Evolutionary conservation across 2,329 filamentous ascomycete genomes (phyloP).

Genomic region (Cryoendolithus antarcticus): DNA sequence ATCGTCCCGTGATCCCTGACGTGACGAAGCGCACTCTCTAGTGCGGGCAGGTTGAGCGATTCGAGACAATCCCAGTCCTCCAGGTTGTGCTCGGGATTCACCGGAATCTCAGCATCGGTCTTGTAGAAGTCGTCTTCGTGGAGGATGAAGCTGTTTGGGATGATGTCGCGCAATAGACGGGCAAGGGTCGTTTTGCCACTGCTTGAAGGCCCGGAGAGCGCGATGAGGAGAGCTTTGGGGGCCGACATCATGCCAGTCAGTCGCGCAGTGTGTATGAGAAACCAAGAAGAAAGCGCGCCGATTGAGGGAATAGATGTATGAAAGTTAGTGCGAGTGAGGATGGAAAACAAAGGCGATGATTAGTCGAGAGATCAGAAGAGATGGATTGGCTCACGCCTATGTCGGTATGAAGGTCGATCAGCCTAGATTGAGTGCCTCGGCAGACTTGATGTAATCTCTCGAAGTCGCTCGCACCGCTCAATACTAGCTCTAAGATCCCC

Average conservation of each 20-base stretch:
- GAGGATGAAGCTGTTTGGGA: conserved; percentile 62
- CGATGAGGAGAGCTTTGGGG: conserved; percentile 42
- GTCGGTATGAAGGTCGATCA: too few species aligned
- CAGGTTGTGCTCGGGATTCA: conserved; percentile 36
- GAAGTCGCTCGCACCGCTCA: too few species aligned
- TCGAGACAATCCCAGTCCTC: conserved; percentile 88
- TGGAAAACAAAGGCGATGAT: too few species aligned
- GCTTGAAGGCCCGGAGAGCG: conserved; percentile 79
- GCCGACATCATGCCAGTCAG: background rate
- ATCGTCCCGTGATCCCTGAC: conserved; percentile 57
- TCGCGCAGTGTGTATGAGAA: background rate
- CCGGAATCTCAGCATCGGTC: conserved; percentile 54
- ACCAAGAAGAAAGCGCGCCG: background rate
- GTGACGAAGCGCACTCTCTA: conserved; percentile 55
- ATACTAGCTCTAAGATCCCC: too few species aligned
- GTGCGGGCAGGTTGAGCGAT: conserved; percentile 58
- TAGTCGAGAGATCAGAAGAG: too few species aligned
- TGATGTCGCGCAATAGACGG: conserved; percentile 68
- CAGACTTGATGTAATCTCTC: too few species aligned
- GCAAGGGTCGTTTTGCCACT: conserved; percentile 93
- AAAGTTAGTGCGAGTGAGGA: too few species aligned
- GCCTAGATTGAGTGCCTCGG: too few species aligned
- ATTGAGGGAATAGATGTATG: too few species aligned
- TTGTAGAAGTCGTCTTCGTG: conserved; percentile 96
- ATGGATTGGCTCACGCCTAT: too few species aligned